phyloP scores from a whole-genome alignment of 2,329 filamentous ascomycete species.

The Cercospora sp. region DNA sequence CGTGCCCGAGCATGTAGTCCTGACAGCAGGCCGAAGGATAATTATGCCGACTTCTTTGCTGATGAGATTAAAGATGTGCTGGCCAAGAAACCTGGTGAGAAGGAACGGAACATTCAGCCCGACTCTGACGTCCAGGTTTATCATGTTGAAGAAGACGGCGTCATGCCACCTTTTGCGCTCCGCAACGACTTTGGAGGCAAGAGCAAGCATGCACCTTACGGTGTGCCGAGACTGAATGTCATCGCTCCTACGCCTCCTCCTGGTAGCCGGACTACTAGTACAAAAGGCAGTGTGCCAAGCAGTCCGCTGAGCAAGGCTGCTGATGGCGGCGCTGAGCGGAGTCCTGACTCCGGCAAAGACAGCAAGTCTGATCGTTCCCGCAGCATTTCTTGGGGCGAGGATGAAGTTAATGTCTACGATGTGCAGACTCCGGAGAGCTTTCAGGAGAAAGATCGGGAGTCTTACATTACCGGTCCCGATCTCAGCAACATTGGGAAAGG shows the following conservation, averaged over 20 bases:
- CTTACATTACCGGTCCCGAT: conserved; percentile 30
- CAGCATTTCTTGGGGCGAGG: conserved; percentile 51
- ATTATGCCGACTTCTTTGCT: conserved; percentile 50
- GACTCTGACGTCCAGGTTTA: conserved; percentile 49
- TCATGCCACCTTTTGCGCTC: conserved; percentile 18
- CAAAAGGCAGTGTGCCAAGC: conserved; percentile 39
- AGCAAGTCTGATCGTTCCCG: conserved; percentile 30
- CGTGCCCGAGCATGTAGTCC: conserved; percentile 45
- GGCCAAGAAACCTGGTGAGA: conserved; percentile 40
- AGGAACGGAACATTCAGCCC: conserved; percentile 46
- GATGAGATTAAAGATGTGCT: conserved; percentile 46
- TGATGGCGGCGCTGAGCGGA: conserved; percentile 22
- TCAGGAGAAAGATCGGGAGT: conserved; percentile 28
- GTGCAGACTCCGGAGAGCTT: conserved; percentile 48
- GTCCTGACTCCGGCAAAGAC: conserved; percentile 12
- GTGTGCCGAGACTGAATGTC: conserved; percentile 57
- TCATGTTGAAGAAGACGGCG: conserved; percentile 42
- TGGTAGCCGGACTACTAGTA: conserved; percentile 35
- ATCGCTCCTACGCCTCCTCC: conserved; percentile 60
- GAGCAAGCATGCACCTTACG: conserved; percentile 32
- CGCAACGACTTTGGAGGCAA: conserved; percentile 19
- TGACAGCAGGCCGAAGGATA: conserved; percentile 20
- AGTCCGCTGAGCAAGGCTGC: conserved; percentile 35
- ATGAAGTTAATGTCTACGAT: conserved; percentile 51
- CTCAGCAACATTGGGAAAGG: conserved; percentile 13